Evolutionary conservation across 495 filamentous ascomycete species (phyloP), one percentile per base, ranked within the genome.

Genomic region (Neurospora africana): DNA sequence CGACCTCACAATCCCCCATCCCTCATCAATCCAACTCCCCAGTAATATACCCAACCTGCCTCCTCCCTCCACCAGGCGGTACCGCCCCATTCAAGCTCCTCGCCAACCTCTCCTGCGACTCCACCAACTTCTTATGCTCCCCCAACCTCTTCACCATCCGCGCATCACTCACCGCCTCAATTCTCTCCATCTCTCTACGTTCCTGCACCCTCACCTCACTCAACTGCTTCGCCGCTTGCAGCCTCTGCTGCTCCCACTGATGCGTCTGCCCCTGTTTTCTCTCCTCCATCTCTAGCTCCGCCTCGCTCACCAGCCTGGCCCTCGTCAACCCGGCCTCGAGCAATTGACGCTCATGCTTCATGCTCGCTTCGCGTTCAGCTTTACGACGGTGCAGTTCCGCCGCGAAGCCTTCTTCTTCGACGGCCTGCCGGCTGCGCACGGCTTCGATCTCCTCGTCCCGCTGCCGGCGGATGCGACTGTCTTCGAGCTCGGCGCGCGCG

Each of bases 41-140:
- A 33, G 79, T 81, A 8, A 85, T 76, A 73, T 77, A 85, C 53
- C 84, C 84, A 75, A 85, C 81, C 81, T 84, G 81, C 71, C 81
- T 79, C 73, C 81, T 73, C 2, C 75, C 73, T 2, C 13, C 53
- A 0, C 53, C 53, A 17, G 23, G 13, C 15, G 15, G 27, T 9
- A 81, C 73, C 19, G 77, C 79, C 3, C 76, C 81, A 71, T 70
- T 74, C 3, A 86, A 68, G 68, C 78, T 80, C 68, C 77, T 76
- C 37, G 83, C 84, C 13, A 86, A 75, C 61, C 69, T 68, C 69
- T 75, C 79, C 80, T 86, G 84, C 47, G 79, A 80, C 41, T 86
- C 82, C 7, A 86, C 81, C 33, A 86, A 70, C 74, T 77, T 82
- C 79, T 75, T 82, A 71, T 85, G 84, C 77, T 85, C 82, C 69